Conservation (phyloP, 2,329 filamentous ascomycete genomes). For the Emergomyces pasteurianus region DNA sequence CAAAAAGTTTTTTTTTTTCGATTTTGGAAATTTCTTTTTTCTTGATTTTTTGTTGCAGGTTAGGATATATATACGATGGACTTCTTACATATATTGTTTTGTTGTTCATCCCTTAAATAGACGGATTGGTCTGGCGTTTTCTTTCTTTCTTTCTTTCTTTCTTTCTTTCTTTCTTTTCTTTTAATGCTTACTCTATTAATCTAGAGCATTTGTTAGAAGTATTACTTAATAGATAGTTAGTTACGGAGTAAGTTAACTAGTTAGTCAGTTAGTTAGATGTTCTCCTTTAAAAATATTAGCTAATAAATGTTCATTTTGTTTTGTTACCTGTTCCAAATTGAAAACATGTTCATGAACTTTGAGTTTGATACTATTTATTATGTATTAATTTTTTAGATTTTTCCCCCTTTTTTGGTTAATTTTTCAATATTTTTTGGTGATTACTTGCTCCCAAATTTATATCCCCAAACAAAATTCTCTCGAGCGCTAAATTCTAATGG, state of each 20-base stretch:
- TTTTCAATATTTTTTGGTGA: no score
- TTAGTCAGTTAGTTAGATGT: no score
- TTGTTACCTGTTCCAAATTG: background rate
- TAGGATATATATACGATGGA: background rate
- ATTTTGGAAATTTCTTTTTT: background rate
- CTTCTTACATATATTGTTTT: background rate
- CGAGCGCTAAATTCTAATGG: background rate
- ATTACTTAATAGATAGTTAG: background rate
- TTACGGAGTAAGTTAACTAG: no score
- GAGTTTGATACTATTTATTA: background rate
- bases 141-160: background rate
- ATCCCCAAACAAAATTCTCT: background rate
- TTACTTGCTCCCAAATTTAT: background rate
- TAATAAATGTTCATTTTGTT: background rate
- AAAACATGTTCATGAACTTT: background rate
- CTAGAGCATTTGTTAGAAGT: background rate
- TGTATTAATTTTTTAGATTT: no score
- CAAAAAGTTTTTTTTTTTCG: slow-evolving; percentile 6
- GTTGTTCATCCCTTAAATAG: background rate
- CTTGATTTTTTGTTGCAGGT: background rate
- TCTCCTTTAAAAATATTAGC: background rate
- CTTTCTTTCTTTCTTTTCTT: background rate
- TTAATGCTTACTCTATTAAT: background rate
- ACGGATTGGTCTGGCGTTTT: background rate
- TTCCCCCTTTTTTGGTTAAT: no score